These are phyloP conservation scores for Cystobasidium tubakii DNA, from an alignment of 768 basidiomycete genomes.

Conservation along the genomic window DNA sequence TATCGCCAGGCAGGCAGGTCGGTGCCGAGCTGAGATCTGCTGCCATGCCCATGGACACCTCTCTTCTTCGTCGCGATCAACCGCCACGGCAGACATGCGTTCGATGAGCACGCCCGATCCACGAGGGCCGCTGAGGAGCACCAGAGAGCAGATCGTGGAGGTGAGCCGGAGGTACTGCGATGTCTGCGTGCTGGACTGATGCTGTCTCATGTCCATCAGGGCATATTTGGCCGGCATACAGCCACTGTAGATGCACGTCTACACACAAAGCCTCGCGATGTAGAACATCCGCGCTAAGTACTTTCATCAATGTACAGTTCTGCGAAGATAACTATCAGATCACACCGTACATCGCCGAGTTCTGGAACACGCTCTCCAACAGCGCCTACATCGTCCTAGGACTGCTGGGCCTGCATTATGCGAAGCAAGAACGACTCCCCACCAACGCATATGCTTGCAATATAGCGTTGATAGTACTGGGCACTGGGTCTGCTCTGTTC, in stretches of 20 bases:
- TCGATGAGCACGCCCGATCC: neutral
- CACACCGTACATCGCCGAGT: constrained; percentile 34
- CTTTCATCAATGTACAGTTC: constrained; percentile 10
- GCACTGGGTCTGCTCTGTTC: constrained; percentile 24
- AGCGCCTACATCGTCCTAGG: constrained; percentile 19
- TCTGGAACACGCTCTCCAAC: constrained; percentile 29
- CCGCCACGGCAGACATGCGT: neutral
- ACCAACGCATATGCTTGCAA: neutral
- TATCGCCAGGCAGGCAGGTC: neutral
- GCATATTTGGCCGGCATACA: constrained; percentile 23
- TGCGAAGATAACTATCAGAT: constrained; percentile 33
- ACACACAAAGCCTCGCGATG: neutral
- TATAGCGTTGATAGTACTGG: constrained; percentile 12
- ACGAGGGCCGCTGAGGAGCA: constrained; percentile 28
- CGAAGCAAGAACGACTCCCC: constrained; percentile 9
- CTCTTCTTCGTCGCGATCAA: neutral
- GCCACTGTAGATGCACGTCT: constrained; percentile 15
- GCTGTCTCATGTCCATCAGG: neutral
- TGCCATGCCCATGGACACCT: constrained; percentile 3
- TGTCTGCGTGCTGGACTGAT: neutral
- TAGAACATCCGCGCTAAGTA: too few relatives aligned
- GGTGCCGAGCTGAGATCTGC: too few relatives aligned
- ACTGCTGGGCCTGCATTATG: constrained; percentile 12
- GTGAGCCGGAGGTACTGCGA: neutral
- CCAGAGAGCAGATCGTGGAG: constrained; percentile 12